Percentiles rank a stretch among this genome's conserved stretches.
Conservation (phyloP, 1,284 basidiomycete genomes). For the Cystobasidium sp. region DNA sequence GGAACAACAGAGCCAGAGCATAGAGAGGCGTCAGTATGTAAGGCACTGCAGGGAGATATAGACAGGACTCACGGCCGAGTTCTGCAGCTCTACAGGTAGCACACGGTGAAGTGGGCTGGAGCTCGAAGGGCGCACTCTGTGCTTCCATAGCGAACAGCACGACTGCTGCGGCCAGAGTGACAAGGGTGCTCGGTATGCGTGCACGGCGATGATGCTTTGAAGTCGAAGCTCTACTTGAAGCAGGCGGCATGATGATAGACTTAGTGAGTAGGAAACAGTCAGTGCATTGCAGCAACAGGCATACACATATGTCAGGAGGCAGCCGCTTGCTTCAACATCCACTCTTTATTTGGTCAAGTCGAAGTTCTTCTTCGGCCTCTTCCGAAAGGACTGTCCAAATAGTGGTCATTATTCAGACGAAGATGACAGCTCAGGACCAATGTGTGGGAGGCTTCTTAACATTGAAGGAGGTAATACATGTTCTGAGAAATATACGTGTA, state of each 20-base stretch:
- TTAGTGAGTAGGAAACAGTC: neutral
- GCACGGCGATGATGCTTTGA: no score
- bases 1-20: no score
- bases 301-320: neutral
- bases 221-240: neutral
- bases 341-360: slow-evolving; percentile 13
- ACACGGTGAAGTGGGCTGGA: no score
- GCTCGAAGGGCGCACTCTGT: no score
- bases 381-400: neutral
- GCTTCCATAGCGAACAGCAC: no score
- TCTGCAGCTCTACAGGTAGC: no score
- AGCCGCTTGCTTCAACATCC: slow-evolving; percentile 1
- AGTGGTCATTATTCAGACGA: neutral
- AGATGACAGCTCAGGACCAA: no score
- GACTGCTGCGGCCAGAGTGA: no score
- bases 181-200: no score
- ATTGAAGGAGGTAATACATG: no score
- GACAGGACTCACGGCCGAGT: neutral
- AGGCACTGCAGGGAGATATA: neutral
- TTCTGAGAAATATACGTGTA: no score
- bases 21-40: neutral
- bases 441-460: no score
- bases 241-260: neutral
- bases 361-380: neutral
- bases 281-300: neutral